Base-by-base conservation (phyloP, 352 stramenopile species). In the Pythium oligandrum region DNA sequence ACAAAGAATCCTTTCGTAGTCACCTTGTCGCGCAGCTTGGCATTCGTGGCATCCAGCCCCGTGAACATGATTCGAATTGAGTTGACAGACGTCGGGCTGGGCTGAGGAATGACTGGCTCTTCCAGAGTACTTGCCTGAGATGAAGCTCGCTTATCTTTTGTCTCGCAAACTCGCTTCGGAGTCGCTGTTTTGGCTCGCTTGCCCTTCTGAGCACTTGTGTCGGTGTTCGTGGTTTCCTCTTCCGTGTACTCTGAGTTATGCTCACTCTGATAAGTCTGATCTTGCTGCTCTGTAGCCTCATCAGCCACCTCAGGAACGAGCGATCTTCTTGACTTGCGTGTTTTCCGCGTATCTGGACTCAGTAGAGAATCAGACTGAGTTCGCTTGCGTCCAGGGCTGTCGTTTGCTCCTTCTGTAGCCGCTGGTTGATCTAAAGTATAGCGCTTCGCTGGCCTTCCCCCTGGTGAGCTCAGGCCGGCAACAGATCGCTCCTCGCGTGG, bases 11-110 rank as follows among this genome's bases (percentile, higher is more conserved):
- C 45, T 35, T 2, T 66, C 60, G 37, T 63, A 42, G 38, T 60
- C 11, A 68, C 60, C 26, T 68, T 68, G 10, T 58, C 60, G 5
- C 60, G 60, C n/a, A 68, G 43, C 37, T 60, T 63, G 6, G 49
- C 30, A 7, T 60, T 56, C 0, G 75, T 73, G 4, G 63, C 64
- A 33, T 86, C 75, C 2, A 86, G 54, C 6, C 73, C 73, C 3
- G 75, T 86, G 8, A 86, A 64, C 38, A 86, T 74, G 42, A 84
- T 64, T 9, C 75, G 71, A 35, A 86, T 61, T 36, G 40, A 40
- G 6, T 35, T 36, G 4, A 44, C 26, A 11, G 6, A 44, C 6
- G 40, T 32, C 17, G 10, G 10, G 48, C 34, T 49, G 6, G 39
- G 7, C 4, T 6, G 40, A 6, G 17, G 17, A 26, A 26, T 26